Percentiles rank a stretch among this genome's conserved stretches.
phyloP scores from a whole-genome alignment of 202 grass and related monocot genomes.

The Musa balbisiana region DNA sequence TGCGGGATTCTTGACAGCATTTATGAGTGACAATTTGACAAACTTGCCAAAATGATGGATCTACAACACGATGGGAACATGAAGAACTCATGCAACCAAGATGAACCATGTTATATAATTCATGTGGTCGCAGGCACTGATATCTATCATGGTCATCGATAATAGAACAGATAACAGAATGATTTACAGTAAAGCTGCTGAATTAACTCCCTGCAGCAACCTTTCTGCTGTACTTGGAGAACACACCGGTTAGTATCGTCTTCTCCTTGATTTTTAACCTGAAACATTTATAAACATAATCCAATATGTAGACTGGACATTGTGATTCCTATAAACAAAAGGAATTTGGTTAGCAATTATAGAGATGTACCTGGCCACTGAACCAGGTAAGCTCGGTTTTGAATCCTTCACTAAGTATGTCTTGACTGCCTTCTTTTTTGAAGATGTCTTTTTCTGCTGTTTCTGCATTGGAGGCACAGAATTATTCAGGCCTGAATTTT shows the following conservation, averaged over 20 bases:
- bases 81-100: no score
- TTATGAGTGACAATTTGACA: no score
- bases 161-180: no score
- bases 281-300: constrained; percentile 11
- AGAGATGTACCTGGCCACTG: constrained; percentile 28
- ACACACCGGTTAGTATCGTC: constrained; percentile 32
- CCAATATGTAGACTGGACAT: neutral
- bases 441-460: constrained; percentile 12
- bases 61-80: no score
- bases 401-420: constrained; percentile 15
- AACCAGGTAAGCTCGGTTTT: constrained; percentile 30
- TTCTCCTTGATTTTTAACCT: constrained; percentile 50
- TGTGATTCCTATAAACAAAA: neutral
- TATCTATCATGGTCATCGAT: no score
- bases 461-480: constrained; percentile 12
- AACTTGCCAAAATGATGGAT: no score
- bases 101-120: no score
- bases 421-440: constrained; percentile 30
- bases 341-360: neutral
- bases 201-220: constrained; percentile 4
- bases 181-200: neutral
- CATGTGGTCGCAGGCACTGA: no score
- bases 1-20: no score
- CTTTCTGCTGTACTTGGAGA: constrained; percentile 33
- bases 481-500: constrained; percentile 2